Evolutionary conservation across 176 grass and related monocot species (phyloP).

Genomic region (Bonia amplexicaulis): DNA sequence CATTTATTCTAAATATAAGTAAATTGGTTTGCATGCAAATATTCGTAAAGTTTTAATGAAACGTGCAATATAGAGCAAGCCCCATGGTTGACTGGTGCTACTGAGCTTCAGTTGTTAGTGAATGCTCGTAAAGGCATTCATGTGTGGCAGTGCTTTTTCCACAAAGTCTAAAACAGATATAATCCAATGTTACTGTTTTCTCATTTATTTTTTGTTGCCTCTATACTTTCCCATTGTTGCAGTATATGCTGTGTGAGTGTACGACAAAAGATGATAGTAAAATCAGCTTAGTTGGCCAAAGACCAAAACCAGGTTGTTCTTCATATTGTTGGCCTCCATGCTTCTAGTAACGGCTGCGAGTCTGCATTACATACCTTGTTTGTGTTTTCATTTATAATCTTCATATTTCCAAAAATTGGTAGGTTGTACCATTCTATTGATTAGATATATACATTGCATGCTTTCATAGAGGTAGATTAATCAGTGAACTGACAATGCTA

Average conservation of each 20-base stretch:
- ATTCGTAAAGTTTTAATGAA: background rate
- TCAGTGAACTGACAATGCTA: background rate
- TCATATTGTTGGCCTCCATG: background rate
- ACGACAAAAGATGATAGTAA: background rate
- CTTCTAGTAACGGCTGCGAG: background rate
- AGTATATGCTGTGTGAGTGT: background rate
- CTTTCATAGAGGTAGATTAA: background rate
- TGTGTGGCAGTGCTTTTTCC: background rate
- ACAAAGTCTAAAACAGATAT: background rate
- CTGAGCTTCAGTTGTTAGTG: background rate
- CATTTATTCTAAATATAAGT: background rate
- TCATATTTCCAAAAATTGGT: background rate
- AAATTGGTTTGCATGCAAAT: background rate
- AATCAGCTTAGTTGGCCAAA: background rate
- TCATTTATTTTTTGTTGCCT: background rate
- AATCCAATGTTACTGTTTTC: background rate
- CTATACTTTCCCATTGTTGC: background rate
- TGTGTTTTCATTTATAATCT: background rate
- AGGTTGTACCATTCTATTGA: background rate
- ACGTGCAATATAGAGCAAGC: background rate
- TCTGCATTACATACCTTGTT: background rate
- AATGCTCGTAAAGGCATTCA: background rate
- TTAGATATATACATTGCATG: background rate
- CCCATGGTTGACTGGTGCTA: background rate
- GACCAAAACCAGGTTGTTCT: background rate